Evolutionary conservation across 768 basidiomycete genomes (phyloP).

Genomic region (Lactifluus volemus): DNA sequence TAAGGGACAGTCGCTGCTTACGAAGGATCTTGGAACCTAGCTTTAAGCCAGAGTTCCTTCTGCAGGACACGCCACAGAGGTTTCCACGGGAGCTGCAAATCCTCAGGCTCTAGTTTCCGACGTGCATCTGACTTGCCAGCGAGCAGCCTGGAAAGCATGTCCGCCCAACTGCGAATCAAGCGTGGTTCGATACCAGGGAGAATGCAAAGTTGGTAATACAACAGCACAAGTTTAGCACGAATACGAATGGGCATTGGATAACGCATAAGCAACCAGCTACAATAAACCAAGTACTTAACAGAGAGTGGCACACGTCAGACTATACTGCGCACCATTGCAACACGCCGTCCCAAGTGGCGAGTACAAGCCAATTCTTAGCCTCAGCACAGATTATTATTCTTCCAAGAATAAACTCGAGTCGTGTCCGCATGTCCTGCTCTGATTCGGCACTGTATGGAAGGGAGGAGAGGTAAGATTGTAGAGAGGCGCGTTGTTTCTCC

Average conservation of each 20-base stretch:
- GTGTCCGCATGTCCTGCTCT: slow-evolving; percentile 58
- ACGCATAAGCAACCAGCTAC: slow-evolving; percentile 73
- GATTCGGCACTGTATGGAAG: slow-evolving; percentile 70
- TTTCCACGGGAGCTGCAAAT: slow-evolving; percentile 64
- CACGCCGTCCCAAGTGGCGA: slow-evolving; percentile 72
- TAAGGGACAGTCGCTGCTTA: slow-evolving; percentile 29
- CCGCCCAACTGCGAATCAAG: slow-evolving; percentile 64
- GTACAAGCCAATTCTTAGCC: slow-evolving; percentile 63
- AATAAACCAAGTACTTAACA: background rate
- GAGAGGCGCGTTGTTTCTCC: slow-evolving; percentile 51
- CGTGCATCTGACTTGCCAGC: slow-evolving; percentile 54
- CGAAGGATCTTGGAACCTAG: slow-evolving; percentile 50
- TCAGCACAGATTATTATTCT: slow-evolving; percentile 65
- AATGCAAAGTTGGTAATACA: slow-evolving; percentile 75
- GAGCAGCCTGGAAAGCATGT: slow-evolving; percentile 66
- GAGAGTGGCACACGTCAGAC: background rate
- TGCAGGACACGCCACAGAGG: slow-evolving; percentile 69
- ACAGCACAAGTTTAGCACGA: slow-evolving; percentile 60
- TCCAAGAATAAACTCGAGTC: slow-evolving; percentile 59
- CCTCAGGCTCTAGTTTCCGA: slow-evolving; percentile 56
- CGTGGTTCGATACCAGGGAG: slow-evolving; percentile 70
- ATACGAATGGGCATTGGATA: slow-evolving; percentile 66
- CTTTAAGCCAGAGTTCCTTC: slow-evolving; percentile 70
- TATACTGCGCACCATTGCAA: slow-evolving; percentile 53
- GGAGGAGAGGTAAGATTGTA: slow-evolving; percentile 57